Evolutionary conservation across 371 early-diverging fungal genomes (phyloP), one percentile per base, ranked within the genome.

Genomic region (Mucor saturninus): DNA sequence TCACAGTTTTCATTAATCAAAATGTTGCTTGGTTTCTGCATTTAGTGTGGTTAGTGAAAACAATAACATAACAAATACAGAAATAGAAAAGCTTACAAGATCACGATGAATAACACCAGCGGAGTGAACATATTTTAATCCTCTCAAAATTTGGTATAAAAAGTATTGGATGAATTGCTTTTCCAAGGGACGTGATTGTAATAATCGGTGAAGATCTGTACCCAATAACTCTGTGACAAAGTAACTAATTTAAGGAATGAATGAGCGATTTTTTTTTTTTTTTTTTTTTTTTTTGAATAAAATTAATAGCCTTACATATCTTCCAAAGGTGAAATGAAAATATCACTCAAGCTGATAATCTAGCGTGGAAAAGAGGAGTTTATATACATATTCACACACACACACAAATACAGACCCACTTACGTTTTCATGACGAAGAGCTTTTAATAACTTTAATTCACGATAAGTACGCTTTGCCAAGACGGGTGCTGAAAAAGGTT

Each of bases 1-100:
- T 96, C 97, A 73, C 97, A 95, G 81, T 97, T 95, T 74, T 94
- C 95, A 73, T 96, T 96, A 71, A 97, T 89, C 32, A 97, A 81
- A 64, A 97, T 94, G 74, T 97, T 97, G 77, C 91, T 90, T n/a
- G 98, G 98, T 90, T 97, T 96, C 92, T 86, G 74, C 11, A 49
- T 32, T n/a, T 10, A 61, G 21, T 26, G 10, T 37, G 29, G 15
- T 26, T 39, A n/a, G 32, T 21, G 21, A 21, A 21, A 21, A 2
- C 38, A 28, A 5, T 48, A 10, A 10, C 7, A 6, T 15, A 2
- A 40, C 30, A 42, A 5, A 30, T 5, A 4, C 10, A 35, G 6
- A 7, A 26, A 21, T 21, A 21, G 1, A 21, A 21, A 21, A 21
- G 21, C 73, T 75, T 77, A 91, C 91, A 79, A 97, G 79, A 70